Base-by-base conservation (phyloP, 2,329 filamentous ascomycete genomes). In the Pseudopyrenochaeta lycopersici region DNA sequence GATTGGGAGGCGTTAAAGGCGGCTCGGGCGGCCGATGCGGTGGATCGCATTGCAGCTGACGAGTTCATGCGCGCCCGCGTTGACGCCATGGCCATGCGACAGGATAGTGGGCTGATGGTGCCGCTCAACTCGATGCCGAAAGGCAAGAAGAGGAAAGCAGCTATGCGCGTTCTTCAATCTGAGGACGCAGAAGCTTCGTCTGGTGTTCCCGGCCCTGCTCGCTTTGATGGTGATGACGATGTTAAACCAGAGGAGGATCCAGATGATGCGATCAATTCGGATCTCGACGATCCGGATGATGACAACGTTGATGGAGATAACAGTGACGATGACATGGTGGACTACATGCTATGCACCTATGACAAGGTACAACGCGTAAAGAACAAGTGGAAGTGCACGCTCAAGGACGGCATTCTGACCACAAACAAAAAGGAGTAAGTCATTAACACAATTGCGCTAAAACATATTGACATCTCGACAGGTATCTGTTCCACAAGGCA, bases 311-410 rank as follows among this genome's bases (percentile, higher is more conserved):
- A 95, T 20, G 91, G 94, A 20, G 91, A 95, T 30, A 93, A 95
- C 45, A 91, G 92, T 12, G 92, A 96, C 55, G 93, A 96, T 38
- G 86, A 88, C 31, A 85, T 90, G 62, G 88, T 89, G 1, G 90
- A 96, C 66, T 93, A 96, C 73, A 98, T 99, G 91, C 88, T 99
- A 35, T 99, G 95, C 81, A 97, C 96, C 74, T 99, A 99, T 75
- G 95, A 99, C 81, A 99, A 99, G 81, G 95, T 99, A 9, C 94
- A 98, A 79, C 86, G 95, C 42, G 95, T 98, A 70, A 99, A 99
- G 88, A 99, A 98, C 81, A 99, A 74, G 70, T 79, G 90, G 90
- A 99, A 99, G 90, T 99, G 95, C 79, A 93, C 92, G 1, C 87
- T 99, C 60, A 98, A 98, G 81, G 95, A 99, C 70, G 95, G 95